Evolutionary conservation across 208 protist genomes (phyloP).

Genomic region (Leishmania lainsoni): DNA sequence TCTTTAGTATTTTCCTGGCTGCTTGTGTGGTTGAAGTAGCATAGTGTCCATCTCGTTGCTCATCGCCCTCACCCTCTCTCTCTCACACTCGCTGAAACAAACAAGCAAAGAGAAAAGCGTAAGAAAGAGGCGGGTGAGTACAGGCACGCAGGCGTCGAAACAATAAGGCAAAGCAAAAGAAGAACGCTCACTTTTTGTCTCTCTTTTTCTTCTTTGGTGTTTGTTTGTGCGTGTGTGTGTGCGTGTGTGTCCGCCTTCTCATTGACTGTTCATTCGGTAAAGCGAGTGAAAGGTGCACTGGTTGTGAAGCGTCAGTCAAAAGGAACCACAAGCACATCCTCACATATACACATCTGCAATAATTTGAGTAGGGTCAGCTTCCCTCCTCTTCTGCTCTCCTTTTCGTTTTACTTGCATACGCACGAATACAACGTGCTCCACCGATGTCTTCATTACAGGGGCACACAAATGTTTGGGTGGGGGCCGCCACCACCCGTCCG

Average conservation of each 20-base stretch:
- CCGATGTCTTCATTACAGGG: not conserved
- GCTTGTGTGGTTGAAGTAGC: not conserved
- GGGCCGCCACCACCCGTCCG: not conserved
- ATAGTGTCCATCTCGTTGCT: not conserved
- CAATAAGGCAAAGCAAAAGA: not conserved
- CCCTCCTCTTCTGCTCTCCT: not conserved
- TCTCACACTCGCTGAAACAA: not conserved
- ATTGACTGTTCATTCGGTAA: not conserved
- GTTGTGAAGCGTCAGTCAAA: not conserved
- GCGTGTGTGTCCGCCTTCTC: not conserved
- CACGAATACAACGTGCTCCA: not conserved
- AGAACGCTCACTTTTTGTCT: not conserved
- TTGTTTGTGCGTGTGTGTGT: not conserved
- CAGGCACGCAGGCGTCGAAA: not conserved
- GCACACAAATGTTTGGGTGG: not conserved
- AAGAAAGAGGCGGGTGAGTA: not conserved
- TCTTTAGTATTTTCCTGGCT: slow-evolving; percentile 4
- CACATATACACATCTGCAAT: not conserved
- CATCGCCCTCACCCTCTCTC: not conserved
- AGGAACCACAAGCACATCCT: not conserved
- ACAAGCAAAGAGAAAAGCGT: not conserved
- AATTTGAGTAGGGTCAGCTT: not conserved
- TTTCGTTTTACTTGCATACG: not conserved
- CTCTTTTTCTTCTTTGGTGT: not conserved
- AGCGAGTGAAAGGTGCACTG: not conserved